Evolutionary conservation across 495 filamentous ascomycete species (phyloP).

Genomic region (Poronia punctata): DNA sequence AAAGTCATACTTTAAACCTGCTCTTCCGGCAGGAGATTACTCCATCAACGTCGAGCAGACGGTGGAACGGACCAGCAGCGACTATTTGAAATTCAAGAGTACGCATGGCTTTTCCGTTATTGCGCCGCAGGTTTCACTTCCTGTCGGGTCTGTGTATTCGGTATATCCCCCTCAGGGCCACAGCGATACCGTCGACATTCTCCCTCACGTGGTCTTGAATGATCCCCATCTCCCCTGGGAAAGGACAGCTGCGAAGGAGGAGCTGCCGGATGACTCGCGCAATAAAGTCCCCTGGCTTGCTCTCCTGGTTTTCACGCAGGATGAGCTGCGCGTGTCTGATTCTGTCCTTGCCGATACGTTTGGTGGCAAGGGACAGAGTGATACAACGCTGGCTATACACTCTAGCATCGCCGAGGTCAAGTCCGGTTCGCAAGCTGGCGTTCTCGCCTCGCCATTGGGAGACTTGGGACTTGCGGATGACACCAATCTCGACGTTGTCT

Average conservation of each 20-base stretch:
- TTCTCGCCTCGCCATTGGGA: too few species aligned
- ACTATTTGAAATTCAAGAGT: too few species aligned
- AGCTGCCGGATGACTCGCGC: conserved; percentile 6
- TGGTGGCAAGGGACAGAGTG: too few species aligned
- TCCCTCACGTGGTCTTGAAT: conserved; percentile 46
- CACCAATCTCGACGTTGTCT: conserved; percentile 16
- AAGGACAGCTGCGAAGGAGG: conserved; percentile 7
- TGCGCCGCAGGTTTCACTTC: conserved; percentile 11
- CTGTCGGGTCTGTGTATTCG: conserved; percentile 9
- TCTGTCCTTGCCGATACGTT: too few species aligned
- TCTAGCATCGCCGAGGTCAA: conserved; percentile 14
- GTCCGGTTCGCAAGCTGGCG: too few species aligned
- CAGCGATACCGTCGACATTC: conserved; percentile 22
- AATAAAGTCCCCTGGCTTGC: conserved; percentile 34
- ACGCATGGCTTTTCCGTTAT: conserved; percentile 12
- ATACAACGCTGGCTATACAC: conserved; percentile 11
- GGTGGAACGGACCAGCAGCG: too few species aligned
- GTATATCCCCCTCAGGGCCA: conserved; percentile 38
- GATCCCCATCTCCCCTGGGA: conserved; percentile 47
- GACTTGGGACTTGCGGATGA: conserved; percentile 5
- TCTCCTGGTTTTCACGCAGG: conserved; percentile 28
- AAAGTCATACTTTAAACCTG: too few species aligned
- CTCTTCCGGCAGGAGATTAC: too few species aligned
- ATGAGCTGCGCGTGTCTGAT: conserved; percentile 21
- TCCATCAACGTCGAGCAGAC: too few species aligned